Base-by-base conservation (phyloP, 2,329 filamentous ascomycete species). In the Sordariomycetes sp. region DNA sequence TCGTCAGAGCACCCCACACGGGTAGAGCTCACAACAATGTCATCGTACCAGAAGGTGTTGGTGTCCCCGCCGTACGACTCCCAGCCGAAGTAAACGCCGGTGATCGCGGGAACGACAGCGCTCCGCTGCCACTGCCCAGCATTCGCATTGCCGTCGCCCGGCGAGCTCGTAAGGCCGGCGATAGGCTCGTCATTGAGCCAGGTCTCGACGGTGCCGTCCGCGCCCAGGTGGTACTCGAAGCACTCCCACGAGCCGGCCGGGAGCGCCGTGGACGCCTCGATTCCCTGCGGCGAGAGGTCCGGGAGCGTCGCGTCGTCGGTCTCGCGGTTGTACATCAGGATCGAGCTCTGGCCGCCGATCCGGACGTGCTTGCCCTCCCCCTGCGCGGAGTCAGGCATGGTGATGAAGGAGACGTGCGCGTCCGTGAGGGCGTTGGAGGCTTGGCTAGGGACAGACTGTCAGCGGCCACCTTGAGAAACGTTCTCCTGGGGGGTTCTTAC, bases 251-350 rank as follows among this genome's bases (percentile, higher is more conserved):
- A 59, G 59, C 73, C 74, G 1, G 79, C 72, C 0, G 79, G 74
- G 35, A 85, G 75, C 2, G 75, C 70, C 1, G 67, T 70, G 3
- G 80, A 84, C 0, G 79, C 67, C 0, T 79, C 79, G 56, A 83
- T 81, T 14, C 82, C 81, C 28, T 82, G 72, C 0, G 82, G 81
- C 0, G 79, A 83, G 22, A 85, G 76, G 59, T 84, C 79, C 0
- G 81, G 82, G 0, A 85, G 77, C 1, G 82, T 85, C 0, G 81
- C 81, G 60, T 85, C 81, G 67, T 85, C 81, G 18, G 76, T 75
- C 65, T 85, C 81, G 67, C 80, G 80, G 74, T 85, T 85, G 74
- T 79, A 85, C 81, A 85, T 84, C 37, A 85, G 69, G 65, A 85
- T 84, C 62, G 77, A 75, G 70, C 70, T 78, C 68, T 84, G 81